phyloP scores from a whole-genome alignment of 352 stramenopile genomes.

The Globisporangium mamillatum region DNA sequence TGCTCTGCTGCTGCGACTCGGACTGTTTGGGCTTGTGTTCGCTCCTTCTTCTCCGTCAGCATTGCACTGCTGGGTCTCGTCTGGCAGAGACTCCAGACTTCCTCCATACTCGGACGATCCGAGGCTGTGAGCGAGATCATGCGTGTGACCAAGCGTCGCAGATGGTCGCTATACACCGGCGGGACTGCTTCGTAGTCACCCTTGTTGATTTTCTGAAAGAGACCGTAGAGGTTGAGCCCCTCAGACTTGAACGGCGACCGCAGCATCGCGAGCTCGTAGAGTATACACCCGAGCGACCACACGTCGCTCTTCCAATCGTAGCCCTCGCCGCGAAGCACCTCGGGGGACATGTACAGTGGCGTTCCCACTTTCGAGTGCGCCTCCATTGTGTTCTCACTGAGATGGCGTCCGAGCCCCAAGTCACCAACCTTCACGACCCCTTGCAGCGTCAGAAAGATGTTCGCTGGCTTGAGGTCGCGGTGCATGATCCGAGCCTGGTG shows the following conservation, averaged over 20 bases:
- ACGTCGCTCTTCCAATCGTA: conserved; percentile 97
- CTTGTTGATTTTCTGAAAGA: conserved; percentile 93
- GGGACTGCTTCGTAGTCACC: conserved; percentile 69
- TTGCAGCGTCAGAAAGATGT: conserved; percentile 91
- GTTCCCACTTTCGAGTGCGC: conserved; percentile 92
- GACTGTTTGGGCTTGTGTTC: conserved; percentile 6
- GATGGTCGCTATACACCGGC: conserved; percentile 60
- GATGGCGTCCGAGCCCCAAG: conserved; percentile 65
- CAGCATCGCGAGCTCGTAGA: conserved; percentile 95
- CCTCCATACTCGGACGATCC: conserved; percentile 56
- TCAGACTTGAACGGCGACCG: conserved; percentile 93
- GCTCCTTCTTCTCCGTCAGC: conserved; percentile 12
- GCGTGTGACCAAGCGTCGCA: conserved; percentile 49
- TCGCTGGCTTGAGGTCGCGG: conserved; percentile 92
- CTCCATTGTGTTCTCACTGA: conserved; percentile 81
- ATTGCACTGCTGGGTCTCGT: conserved; percentile 25
- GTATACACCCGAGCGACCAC: conserved; percentile 93
- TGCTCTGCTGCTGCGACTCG: background rate
- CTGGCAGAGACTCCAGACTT: conserved; percentile 61
- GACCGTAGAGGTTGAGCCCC: conserved; percentile 85
- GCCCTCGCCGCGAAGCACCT: conserved; percentile 90
- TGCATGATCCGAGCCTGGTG: conserved; percentile 92
- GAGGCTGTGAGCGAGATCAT: conserved; percentile 71
- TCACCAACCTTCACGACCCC: conserved; percentile 90
- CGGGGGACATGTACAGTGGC: conserved; percentile 93